Conservation (phyloP, 2,329 filamentous ascomycete genomes). For the Fusarium sp. region DNA sequence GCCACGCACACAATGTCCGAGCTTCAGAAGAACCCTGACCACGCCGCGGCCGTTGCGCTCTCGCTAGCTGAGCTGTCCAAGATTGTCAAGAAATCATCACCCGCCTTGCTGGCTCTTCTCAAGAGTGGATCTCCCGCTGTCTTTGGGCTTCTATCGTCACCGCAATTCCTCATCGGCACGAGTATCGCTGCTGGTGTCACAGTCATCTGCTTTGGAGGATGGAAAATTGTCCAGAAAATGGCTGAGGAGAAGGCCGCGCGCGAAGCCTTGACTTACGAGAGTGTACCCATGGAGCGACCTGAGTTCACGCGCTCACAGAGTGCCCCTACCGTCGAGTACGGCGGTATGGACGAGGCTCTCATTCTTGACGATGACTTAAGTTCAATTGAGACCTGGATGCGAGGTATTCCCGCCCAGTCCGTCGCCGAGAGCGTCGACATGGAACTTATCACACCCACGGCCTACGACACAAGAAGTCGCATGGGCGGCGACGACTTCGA, state of each 20-base stretch:
- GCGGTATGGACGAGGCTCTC: constrained; percentile 66
- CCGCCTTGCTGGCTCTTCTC: constrained; percentile 78
- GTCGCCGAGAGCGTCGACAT: constrained; percentile 63
- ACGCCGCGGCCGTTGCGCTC: constrained; percentile 91
- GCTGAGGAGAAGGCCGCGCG: constrained; percentile 54
- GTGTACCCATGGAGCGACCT: constrained; percentile 42
- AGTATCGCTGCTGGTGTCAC: constrained; percentile 93
- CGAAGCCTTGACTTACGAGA: constrained; percentile 48
- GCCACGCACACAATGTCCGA: constrained; percentile 85
- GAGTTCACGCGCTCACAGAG: constrained; percentile 46
- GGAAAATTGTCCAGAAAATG: constrained; percentile 96
- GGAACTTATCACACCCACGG: constrained; percentile 69
- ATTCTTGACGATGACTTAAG: constrained; percentile 69
- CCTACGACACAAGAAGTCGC: constrained; percentile 57
- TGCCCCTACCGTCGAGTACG: constrained; percentile 45
- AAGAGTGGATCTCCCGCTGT: constrained; percentile 87
- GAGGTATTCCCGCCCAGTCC: constrained; percentile 63
- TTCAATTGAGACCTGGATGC: constrained; percentile 68
- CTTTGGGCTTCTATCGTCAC: constrained; percentile 86
- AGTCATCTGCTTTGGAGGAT: constrained; percentile 93
- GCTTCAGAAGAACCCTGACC: constrained; percentile 78
- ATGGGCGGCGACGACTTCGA: constrained; percentile 55
- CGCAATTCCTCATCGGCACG: constrained; percentile 93
- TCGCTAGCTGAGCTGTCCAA: constrained; percentile 92
- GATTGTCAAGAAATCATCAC: constrained; percentile 84